Conservation (phyloP, 768 basidiomycete genomes). For the Amanita pallidorosea region DNA sequence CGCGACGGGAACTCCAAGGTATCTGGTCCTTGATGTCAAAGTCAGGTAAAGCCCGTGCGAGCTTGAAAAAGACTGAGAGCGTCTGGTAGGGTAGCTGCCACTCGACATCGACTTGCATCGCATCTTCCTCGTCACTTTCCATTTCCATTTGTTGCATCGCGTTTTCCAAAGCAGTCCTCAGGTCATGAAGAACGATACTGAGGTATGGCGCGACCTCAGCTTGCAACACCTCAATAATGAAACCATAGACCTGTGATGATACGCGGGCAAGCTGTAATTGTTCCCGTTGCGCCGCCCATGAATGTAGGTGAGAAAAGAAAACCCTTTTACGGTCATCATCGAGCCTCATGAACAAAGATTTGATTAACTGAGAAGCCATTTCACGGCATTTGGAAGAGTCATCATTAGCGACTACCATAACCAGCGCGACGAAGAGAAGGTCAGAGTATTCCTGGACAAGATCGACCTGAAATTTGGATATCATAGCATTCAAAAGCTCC, state of each 20-base stretch:
- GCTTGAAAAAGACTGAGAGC: slow-evolving; percentile 54
- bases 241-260: slow-evolving; percentile 73
- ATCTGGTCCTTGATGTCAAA: slow-evolving; percentile 34
- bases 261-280: slow-evolving; percentile 60
- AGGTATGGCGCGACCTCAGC: slow-evolving; percentile 34
- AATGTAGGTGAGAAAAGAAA: slow-evolving; percentile 61
- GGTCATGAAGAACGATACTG: slow-evolving; percentile 41
- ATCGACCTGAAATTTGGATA: slow-evolving; percentile 71
- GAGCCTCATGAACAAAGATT: slow-evolving; percentile 60
- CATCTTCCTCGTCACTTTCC: slow-evolving; percentile 25
- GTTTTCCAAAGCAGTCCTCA: slow-evolving; percentile 34
- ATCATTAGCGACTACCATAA: slow-evolving; percentile 92
- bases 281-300: slow-evolving; percentile 61
- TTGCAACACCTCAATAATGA: slow-evolving; percentile 63
- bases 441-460: slow-evolving; percentile 76
- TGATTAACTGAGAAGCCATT: slow-evolving; percentile 78
- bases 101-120: slow-evolving; percentile 45
- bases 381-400: slow-evolving; percentile 82
- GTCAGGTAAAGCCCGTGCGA: slow-evolving; percentile 46
- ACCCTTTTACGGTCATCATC: slow-evolving; percentile 44
- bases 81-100: slow-evolving; percentile 84
- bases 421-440: slow-evolving; percentile 82
- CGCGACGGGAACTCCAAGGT: slow-evolving; percentile 53
- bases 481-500: slow-evolving; percentile 78
- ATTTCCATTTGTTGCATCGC: slow-evolving; percentile 20